phyloP scores from a whole-genome alignment of 208 protist genomes.

The Crithidia fasciculata region DNA sequence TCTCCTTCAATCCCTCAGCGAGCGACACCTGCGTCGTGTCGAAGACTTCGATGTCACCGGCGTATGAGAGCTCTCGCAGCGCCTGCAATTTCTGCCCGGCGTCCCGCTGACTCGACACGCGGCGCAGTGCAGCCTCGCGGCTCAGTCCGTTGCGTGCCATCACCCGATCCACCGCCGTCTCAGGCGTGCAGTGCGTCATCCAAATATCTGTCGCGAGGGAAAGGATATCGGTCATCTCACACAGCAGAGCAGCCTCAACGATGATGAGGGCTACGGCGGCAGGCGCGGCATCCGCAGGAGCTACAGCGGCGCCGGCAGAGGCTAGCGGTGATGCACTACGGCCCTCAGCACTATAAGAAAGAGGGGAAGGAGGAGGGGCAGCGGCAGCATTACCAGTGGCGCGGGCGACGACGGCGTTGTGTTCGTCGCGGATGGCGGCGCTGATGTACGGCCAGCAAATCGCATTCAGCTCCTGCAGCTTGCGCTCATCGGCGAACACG shows the following conservation, averaged over 20 bases:
- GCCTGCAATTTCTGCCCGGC: slow-evolving; percentile 33
- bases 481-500: slow-evolving; percentile 54
- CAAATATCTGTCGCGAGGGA: slow-evolving; percentile 65
- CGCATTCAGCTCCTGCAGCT: slow-evolving; percentile 56
- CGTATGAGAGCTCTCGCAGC: slow-evolving; percentile 44
- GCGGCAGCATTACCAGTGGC: not conserved
- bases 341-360: too few relatives aligned
- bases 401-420: slow-evolving; percentile 12
- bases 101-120: slow-evolving; percentile 51
- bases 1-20: slow-evolving; percentile 48
- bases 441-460: slow-evolving; percentile 83
- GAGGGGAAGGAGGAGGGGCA: too few relatives aligned
- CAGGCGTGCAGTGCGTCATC: slow-evolving; percentile 62
- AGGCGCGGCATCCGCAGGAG: not conserved
- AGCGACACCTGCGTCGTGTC: slow-evolving; percentile 61
- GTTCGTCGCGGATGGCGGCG: slow-evolving; percentile 43
- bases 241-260: slow-evolving; percentile 78
- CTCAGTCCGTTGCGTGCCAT: slow-evolving; percentile 50
- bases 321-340: too few relatives aligned
- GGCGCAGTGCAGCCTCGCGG: slow-evolving; percentile 44
- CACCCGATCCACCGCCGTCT: slow-evolving; percentile 51
- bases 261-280: slow-evolving; percentile 48
- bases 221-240: slow-evolving; percentile 45
- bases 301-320: too few relatives aligned
- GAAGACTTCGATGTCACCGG: slow-evolving; percentile 47